Evolutionary conservation across 2,329 filamentous ascomycete genomes (phyloP).

Genomic region (Clonostachys solani): DNA sequence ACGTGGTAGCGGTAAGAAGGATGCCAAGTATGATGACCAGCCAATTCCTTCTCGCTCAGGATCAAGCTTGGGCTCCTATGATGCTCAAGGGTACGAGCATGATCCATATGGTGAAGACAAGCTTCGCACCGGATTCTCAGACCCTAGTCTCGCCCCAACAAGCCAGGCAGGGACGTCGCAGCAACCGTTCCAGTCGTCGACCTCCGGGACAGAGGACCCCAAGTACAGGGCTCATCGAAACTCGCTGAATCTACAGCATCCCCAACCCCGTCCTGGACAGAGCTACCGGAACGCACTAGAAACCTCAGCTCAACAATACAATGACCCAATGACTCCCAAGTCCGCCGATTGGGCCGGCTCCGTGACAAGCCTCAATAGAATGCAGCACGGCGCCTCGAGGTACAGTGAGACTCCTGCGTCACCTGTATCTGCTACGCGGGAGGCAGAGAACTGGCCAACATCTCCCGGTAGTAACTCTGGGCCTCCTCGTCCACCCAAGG

Average conservation of each 20-base stretch:
- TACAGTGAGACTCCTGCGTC: constrained; percentile 39
- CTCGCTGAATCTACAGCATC: constrained; percentile 75
- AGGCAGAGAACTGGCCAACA: constrained; percentile 36
- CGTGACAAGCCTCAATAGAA: constrained; percentile 51
- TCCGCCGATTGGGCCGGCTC: constrained; percentile 62
- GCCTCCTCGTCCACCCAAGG: constrained; percentile 59
- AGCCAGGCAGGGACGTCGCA: constrained; percentile 14
- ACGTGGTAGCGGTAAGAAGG: constrained; percentile 59
- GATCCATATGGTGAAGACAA: constrained; percentile 58
- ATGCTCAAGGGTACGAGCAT: constrained; percentile 50
- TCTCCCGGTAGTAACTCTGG: constrained; percentile 31
- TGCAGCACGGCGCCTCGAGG: constrained; percentile 37
- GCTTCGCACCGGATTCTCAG: constrained; percentile 51
- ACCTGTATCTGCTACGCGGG: constrained; percentile 15
- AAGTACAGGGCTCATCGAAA: constrained; percentile 82
- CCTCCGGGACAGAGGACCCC: constrained; percentile 49
- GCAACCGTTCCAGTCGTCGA: constrained; percentile 45
- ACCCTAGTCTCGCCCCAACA: constrained; percentile 36
- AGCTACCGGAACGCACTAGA: constrained; percentile 73
- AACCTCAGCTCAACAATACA: constrained; percentile 66
- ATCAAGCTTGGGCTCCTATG: constrained; percentile 67
- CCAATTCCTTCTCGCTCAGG: constrained; percentile 68
- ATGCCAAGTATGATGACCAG: constrained; percentile 53
- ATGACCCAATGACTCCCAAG: constrained; percentile 53
- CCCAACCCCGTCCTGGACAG: constrained; percentile 70